phyloP scores from a whole-genome alignment of 495 filamentous ascomycete genomes.

The Tricharina praecox region DNA sequence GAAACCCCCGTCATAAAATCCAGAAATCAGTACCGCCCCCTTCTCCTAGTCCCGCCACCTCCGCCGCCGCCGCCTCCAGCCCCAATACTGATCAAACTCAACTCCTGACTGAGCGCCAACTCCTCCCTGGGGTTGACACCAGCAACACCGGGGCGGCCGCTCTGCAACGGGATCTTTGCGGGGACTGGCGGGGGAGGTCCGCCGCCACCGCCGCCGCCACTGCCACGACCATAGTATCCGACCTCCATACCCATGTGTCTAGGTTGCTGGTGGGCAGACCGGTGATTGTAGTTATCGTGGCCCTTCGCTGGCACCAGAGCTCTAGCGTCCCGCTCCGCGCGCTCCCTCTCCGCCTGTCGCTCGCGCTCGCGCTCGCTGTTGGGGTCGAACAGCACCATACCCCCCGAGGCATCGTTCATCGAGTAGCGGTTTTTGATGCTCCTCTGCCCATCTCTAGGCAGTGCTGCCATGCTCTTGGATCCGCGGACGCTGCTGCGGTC shows the following conservation, averaged over 20 bases:
- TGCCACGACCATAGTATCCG: conserved; percentile 16
- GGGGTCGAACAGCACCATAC: conserved; percentile 26
- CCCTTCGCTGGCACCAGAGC: conserved; percentile 20
- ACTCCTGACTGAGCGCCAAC: conserved; percentile 24
- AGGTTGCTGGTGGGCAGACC: conserved; percentile 4
- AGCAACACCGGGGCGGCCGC: conserved; percentile 3
- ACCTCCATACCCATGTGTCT: conserved; percentile 18
- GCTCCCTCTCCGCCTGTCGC: conserved; percentile 14
- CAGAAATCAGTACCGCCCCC: too few relatives aligned
- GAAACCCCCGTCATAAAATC: too few relatives aligned
- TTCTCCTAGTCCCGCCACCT: too few relatives aligned
- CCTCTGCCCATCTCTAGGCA: conserved; percentile 6
- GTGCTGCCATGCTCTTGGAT: conserved; percentile 19
- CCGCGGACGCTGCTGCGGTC: conserved; percentile 16
- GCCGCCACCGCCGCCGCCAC: conserved; percentile 2
- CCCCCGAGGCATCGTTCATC: conserved; percentile 11
- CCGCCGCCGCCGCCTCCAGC: conserved; percentile 11
- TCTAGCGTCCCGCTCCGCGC: conserved; percentile 17
- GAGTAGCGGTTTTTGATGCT: conserved; percentile 18
- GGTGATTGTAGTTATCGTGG: conserved; percentile 12
- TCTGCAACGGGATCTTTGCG: conserved; percentile 20
- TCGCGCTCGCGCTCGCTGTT: conserved; percentile 20
- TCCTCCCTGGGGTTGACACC: conserved; percentile 20
- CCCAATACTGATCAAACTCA: conserved; percentile 26
- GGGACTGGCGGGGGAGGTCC: conserved; percentile 18